Evolutionary conservation across 352 stramenopile genomes (phyloP), one percentile per base, ranked within the genome.

Genomic region (Peronospora belbahrii): DNA sequence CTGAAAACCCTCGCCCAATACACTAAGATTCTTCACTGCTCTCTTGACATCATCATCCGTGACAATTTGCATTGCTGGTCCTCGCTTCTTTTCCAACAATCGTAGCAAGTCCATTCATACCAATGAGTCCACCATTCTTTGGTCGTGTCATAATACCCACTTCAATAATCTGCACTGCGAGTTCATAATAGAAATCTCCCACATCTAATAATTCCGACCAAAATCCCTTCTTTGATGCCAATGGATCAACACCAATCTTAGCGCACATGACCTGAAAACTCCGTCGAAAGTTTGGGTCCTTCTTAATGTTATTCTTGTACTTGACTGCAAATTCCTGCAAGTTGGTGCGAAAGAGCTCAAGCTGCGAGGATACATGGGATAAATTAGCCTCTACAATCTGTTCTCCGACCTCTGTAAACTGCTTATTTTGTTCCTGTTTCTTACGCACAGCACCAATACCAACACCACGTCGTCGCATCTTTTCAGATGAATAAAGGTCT

Each of bases 151-250:
- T 72, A 51, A 98, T 93, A 57, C 96, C 97, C 24, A 99, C 86
- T 59, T 99, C 95, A 27, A 97, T 96, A 52, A 99, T 97, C 65
- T 99, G 97, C 18, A 99, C 92, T 4, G 91, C 88, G n/a, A 99
- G 70, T 59, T 99, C 96, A 67, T 98, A 99, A 75, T 99, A 99
- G 62, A 99, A 99, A 49, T 99, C 94, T 8, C 96, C 96, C 32
- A 99, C 93, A 17, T 97, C 96, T 8, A 99, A 76, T 14, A 98
- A 56, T 60, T 96, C 85, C 10, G 83, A 95, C 97, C 96, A 99
- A 57, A 99, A 99, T 2, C 89, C 92, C 57, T 99, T 99, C 65
- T 97, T 96, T 3, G 91, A 97, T 1, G 91, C 87, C 6, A 99
- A 70, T 2, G 96, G 96, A 67, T 99, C 97, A 7, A 99, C 93